Percentiles rank a stretch among this genome's conserved stretches.
phyloP scores from a whole-genome alignment of 2,329 filamentous ascomycete species.

The Arthrobotrys entomopaga region DNA sequence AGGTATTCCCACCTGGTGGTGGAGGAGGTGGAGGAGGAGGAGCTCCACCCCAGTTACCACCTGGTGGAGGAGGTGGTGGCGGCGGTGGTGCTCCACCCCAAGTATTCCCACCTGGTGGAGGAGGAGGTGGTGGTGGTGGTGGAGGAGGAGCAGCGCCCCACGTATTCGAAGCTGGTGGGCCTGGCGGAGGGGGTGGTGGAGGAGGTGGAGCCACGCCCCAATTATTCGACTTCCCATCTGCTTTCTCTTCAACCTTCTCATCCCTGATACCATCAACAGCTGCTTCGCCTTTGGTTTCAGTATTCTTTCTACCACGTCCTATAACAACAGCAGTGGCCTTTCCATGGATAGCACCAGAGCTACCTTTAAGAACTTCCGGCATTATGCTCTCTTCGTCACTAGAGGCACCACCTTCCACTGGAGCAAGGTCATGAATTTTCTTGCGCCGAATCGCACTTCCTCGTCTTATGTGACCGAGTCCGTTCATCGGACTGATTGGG shows the following conservation, averaged over 20 bases:
- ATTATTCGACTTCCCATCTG: not conserved
- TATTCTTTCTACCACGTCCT: conserved; percentile 66
- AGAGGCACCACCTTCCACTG: conserved; percentile 1
- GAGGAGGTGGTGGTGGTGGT: conserved; percentile 59
- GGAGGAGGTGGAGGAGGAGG: conserved; percentile 64
- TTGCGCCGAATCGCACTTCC: conserved; percentile 49
- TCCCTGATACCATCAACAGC: not conserved
- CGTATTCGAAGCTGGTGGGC: conserved; percentile 17
- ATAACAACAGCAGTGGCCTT: conserved; percentile 79
- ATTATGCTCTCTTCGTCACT: conserved; percentile 21
- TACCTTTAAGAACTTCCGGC: conserved; percentile 61
- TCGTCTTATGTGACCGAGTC: conserved; percentile 63
- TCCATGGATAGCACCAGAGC: conserved; percentile 75
- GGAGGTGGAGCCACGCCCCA: conserved; percentile 7
- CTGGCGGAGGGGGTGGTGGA: conserved; percentile 55
- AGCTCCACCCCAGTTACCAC: conserved; percentile 58
- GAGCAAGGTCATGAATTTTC: no score
- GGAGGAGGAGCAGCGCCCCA: conserved; percentile 1
- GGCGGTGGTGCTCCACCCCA: conserved; percentile 62
- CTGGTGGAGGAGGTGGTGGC: conserved; percentile 61
- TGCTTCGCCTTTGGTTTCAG: conserved; percentile 62
- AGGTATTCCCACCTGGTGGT: conserved; percentile 60
- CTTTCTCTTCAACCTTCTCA: conserved; percentile 3
- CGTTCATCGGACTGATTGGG: conserved; percentile 73
- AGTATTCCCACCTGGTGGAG: conserved; percentile 59